Evolutionary conservation across 2,329 filamentous ascomycete species (phyloP), one percentile per base, ranked within the genome.

Genomic region (Cadophora sp.): DNA sequence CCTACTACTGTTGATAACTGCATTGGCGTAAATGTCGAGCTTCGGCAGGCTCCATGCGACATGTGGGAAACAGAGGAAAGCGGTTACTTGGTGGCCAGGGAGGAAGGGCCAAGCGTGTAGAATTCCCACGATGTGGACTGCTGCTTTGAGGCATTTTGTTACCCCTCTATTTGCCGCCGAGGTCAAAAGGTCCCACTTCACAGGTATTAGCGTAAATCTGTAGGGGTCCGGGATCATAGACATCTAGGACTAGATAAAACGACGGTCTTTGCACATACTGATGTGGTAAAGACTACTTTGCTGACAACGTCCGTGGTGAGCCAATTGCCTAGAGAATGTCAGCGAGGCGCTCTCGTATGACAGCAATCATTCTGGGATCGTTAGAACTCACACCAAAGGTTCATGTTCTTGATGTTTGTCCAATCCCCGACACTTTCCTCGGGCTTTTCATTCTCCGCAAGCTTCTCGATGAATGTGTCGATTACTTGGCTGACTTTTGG

Each of bases 61-160:
- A 18, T 64, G 61, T 9, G 65, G 65, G 33, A 67, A n/a, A 33
- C 92, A 91, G 62, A 92, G 81, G 67, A 91, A 76, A 75, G 86
- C 86, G 77, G 91, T 89, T 33, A 92, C 81, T 70, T 85, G 84
- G 75, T 91, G 85, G 71, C 83, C 85, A 75, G 89, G 83, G 55
- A 92, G 80, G 20, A 89, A 81, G 71, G 89, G 89, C 87, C 90
- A 66, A n/a, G 63, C 47, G 14, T 66, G 65, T 4, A 59, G 20
- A 4, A 68, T 16, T 27, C 68, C 66, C 0, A 39, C 48, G 2
- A 64, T 51, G 11, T 53, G 63, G 24, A 66, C 60, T 4, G 63
- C 24, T 24, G 47, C 47, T 11, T 59, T 62, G 55, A 70, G 55
- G 6, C 48, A 58, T n/a, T 62, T 24, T 3, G 58, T 59, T 4